A percentile compares a stretch with the other conserved stretches of the same genome.
These are phyloP conservation scores for Heritiera littoralis DNA, from an alignment of 345 rosid genomes.

Conservation along the genomic window DNA sequence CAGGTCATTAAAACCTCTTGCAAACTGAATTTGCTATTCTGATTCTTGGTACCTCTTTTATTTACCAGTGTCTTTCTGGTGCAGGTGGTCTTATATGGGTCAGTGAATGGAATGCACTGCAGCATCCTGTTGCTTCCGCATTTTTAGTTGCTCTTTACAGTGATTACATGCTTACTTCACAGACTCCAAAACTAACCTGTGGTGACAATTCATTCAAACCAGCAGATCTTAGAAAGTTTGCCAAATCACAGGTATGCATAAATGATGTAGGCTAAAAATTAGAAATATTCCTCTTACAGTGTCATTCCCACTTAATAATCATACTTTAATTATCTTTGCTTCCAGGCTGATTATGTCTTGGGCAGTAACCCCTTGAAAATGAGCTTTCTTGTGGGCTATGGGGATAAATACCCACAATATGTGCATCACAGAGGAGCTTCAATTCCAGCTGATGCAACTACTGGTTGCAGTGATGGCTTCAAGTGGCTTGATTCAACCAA, in stretches of 20 bases:
- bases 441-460: slow-evolving; percentile 68
- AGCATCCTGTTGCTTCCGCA: slow-evolving; percentile 89
- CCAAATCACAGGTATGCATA: slow-evolving; percentile 64
- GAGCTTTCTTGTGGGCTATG: slow-evolving; percentile 94
- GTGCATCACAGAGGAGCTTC: slow-evolving; percentile 99
- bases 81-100: slow-evolving; percentile 96
- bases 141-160: slow-evolving; percentile 85
- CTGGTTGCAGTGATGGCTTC: slow-evolving; percentile 78
- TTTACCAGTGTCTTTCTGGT: slow-evolving; percentile 14
- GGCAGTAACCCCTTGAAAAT: slow-evolving; percentile 82
- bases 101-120: slow-evolving; percentile 71
- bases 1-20: neutral
- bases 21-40: neutral
- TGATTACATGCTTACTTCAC: slow-evolving; percentile 92
- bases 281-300: neutral
- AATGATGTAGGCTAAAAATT: neutral
- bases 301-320: neutral
- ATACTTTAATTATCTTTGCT: neutral
- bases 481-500: slow-evolving; percentile 61
- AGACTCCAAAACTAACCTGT: slow-evolving; percentile 65
- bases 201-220: slow-evolving; percentile 62
- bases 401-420: slow-evolving; percentile 72
- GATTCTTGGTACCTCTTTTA: neutral
- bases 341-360: slow-evolving; percentile 87
- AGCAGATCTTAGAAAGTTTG: slow-evolving; percentile 78